Evolutionary conservation across 2,329 filamentous ascomycete genomes (phyloP).

Genomic region (Fusarium globosum): DNA sequence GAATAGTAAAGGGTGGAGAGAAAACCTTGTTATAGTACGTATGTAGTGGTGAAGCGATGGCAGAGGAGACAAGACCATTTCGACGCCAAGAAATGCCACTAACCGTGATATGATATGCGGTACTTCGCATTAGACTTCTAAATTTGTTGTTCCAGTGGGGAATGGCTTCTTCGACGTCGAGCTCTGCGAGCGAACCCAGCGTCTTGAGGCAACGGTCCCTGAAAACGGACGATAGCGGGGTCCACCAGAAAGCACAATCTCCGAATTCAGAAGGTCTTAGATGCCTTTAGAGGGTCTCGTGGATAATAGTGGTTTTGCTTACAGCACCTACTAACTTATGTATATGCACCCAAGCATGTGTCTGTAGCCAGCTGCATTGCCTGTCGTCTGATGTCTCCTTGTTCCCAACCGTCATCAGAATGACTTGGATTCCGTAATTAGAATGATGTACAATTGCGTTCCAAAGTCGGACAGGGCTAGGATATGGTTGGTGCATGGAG

Average conservation of each 20-base stretch:
- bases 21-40: constrained; percentile 9
- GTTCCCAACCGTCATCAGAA: neutral
- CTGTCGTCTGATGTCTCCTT: neutral
- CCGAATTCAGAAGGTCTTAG: constrained; percentile 19
- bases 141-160: constrained; percentile 22
- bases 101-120: constrained; percentile 28
- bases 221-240: constrained; percentile 10
- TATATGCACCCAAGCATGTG: neutral
- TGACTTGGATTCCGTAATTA: neutral
- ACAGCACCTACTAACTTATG: neutral
- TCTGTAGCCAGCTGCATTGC: neutral
- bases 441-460: neutral
- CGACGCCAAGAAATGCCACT: constrained; percentile 32
- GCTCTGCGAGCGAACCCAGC: neutral
- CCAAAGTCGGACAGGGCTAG: neutral
- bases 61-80: constrained; percentile 22
- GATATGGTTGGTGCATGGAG: constrained; percentile 9
- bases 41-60: constrained; percentile 11
- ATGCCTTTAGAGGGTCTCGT: neutral
- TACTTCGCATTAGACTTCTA: constrained; percentile 24
- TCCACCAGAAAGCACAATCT: constrained; percentile 26
- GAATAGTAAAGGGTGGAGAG: constrained; percentile 14
- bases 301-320: neutral
- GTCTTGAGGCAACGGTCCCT: constrained; percentile 22
- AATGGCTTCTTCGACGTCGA: constrained; percentile 15